Conservation (phyloP, 352 stramenopile genomes). For the Globisporangium recalcitrans region DNA sequence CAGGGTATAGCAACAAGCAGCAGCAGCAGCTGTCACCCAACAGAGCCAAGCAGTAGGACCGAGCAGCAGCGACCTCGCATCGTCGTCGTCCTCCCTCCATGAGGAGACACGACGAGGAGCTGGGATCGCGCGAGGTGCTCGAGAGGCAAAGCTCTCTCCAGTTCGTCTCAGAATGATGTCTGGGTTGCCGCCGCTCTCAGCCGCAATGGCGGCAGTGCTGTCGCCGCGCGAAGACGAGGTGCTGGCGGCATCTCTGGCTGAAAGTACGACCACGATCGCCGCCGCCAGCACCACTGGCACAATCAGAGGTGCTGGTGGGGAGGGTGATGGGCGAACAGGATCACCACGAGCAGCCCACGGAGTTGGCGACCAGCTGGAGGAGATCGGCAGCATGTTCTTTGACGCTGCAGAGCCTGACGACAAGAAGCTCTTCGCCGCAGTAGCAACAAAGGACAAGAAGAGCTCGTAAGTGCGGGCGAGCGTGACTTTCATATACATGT, state of each 20-base stretch:
- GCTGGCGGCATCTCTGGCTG: slow-evolving; percentile 12
- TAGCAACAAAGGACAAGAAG: background rate
- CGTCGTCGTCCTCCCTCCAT: background rate
- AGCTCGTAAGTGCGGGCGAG: background rate
- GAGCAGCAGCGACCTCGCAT: background rate
- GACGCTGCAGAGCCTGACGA: background rate
- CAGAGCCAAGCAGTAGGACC: background rate
- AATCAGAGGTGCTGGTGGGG: background rate
- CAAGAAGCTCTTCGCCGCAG: background rate
- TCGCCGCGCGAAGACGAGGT: slow-evolving; percentile 48
- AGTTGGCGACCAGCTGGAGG: slow-evolving; percentile 10
- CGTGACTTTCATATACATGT: background rate
- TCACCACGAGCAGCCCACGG: background rate
- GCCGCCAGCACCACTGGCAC: background rate
- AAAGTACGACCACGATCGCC: background rate
- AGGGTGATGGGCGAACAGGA: background rate
- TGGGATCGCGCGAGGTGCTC: slow-evolving; percentile 1
- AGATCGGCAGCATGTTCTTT: slow-evolving; percentile 9
- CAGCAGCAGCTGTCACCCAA: background rate
- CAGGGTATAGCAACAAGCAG: slow-evolving; percentile 7
- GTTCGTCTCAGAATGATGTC: slow-evolving; percentile 47
- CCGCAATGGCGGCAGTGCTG: slow-evolving; percentile 16
- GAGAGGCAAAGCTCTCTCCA: slow-evolving; percentile 26
- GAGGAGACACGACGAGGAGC: background rate
- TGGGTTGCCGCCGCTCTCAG: slow-evolving; percentile 12